Base-by-base conservation (phyloP, 2,329 filamentous ascomycete genomes). In the Phialophora tarda region DNA sequence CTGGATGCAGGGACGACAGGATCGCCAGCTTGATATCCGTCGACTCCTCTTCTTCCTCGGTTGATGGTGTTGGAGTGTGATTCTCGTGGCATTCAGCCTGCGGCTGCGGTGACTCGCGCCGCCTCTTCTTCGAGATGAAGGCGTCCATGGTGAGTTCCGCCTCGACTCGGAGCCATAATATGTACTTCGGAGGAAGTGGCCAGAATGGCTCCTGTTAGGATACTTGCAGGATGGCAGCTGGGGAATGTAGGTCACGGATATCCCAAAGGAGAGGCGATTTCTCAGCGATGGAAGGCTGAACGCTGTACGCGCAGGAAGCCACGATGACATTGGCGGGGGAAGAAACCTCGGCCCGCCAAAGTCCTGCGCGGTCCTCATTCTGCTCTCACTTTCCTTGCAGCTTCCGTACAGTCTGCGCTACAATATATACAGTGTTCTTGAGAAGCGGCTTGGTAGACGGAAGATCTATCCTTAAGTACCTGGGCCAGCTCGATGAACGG, bases 11-110 rank as follows among this genome's bases (percentile, higher is more conserved):
- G 0, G 95, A 98, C 1, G 89, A 86, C 2, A 99, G 81, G 1
- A 96, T 82, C 1, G 93, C 93, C 14, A 99, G 80, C 75, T 97
- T 98, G 73, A 96, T 83, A 69, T 98, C 95, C 0, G 95, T 99
- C 1, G 91, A 89, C 55, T 96, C 91, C 17, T 93, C 87, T 17
- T 88, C 85, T n/a, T 77, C 75, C 21, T 65, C 44, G 34, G 26
- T 59, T 11, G 14, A 30, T 21, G 17, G 26, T 41, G 32, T 64
- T 47, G 24, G 1, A 41, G 26, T 34, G 54, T 55, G n/a, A 41
- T 56, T 21, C 54, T 60, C 3, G 21, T 21, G 32, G 32, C 28
- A 14, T 50, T 64, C 65, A 48, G 47, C 59, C 64, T 60, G 44
- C 34, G 28, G 41, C 4, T 65, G 41, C 28, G 66, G 63, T 5